Conservation (phyloP, 2,329 filamentous ascomycete genomes). For the Claviceps paspali region DNA sequence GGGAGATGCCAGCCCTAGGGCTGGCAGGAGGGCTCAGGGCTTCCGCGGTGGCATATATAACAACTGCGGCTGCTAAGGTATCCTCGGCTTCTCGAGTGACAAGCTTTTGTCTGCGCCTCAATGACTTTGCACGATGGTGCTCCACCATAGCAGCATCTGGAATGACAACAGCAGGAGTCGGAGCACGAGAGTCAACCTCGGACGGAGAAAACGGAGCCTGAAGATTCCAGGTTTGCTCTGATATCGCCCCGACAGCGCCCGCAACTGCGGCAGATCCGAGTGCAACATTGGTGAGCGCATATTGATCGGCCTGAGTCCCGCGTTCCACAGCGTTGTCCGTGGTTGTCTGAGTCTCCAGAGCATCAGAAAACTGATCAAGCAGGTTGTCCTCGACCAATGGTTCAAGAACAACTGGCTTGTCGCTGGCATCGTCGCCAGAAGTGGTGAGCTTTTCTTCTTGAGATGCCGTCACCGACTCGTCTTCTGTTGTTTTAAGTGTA, state of each 20-base stretch:
- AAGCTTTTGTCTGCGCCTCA: slow-evolving; percentile 29
- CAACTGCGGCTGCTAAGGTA: slow-evolving; percentile 36
- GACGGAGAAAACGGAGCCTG: neutral
- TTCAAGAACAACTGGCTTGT: neutral
- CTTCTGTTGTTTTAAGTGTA: neutral
- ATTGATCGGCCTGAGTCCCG: neutral
- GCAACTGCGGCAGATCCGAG: neutral
- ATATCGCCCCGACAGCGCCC: neutral
- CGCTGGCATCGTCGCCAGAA: neutral
- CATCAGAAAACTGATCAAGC: neutral
- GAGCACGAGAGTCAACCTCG: slow-evolving; percentile 14
- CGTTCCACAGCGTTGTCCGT: neutral
- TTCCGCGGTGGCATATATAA: slow-evolving; percentile 36
- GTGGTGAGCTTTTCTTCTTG: neutral
- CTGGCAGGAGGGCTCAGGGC: slow-evolving; percentile 27
- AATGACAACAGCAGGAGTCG: slow-evolving; percentile 32
- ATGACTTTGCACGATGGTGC: slow-evolving; percentile 25
- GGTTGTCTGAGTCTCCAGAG: neutral
- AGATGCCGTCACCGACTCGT: neutral
- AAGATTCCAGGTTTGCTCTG: neutral
- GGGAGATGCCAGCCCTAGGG: slow-evolving; percentile 11
- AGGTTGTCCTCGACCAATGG: neutral
- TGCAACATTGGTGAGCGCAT: neutral
- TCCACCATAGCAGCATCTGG: slow-evolving; percentile 24
- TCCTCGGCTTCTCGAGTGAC: slow-evolving; percentile 34